Percentiles rank a stretch among this genome's conserved stretches.
Conservation (phyloP, 495 filamentous ascomycete genomes). For the Lasiosphaeris hirsuta region DNA sequence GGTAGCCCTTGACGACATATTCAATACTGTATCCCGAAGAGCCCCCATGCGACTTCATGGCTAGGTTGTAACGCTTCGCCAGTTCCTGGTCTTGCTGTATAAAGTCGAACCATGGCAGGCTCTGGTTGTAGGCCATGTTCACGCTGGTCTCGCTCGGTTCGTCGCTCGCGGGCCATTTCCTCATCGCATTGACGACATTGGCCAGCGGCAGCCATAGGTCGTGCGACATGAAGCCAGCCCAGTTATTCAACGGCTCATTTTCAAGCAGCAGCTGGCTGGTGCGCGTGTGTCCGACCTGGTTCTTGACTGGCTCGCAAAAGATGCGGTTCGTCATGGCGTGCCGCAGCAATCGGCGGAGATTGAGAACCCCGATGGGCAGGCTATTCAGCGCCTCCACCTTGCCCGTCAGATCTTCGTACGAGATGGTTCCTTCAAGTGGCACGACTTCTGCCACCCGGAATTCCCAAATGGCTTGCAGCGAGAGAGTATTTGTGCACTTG, state of each 20-base stretch:
- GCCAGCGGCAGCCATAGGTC: slow-evolving; percentile 34
- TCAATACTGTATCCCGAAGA: slow-evolving; percentile 20
- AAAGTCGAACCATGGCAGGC: slow-evolving; percentile 35
- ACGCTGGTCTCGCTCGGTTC: slow-evolving; percentile 40
- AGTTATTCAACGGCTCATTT: slow-evolving; percentile 31
- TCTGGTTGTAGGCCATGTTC: slow-evolving; percentile 33
- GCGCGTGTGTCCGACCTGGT: slow-evolving; percentile 35
- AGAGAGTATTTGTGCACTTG: slow-evolving; percentile 22
- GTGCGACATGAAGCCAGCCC: slow-evolving; percentile 37
- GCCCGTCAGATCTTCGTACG: slow-evolving; percentile 36
- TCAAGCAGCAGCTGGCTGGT: slow-evolving; percentile 33
- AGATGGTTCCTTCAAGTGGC: slow-evolving; percentile 33
- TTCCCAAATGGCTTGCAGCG: slow-evolving; percentile 25
- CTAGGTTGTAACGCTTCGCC: slow-evolving; percentile 21
- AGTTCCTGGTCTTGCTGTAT: slow-evolving; percentile 19
- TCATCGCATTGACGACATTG: slow-evolving; percentile 28
- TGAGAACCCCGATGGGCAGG: slow-evolving; percentile 23
- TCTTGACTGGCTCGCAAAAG: slow-evolving; percentile 44
- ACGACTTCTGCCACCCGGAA: slow-evolving; percentile 31
- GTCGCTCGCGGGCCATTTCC: slow-evolving; percentile 29
- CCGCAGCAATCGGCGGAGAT: slow-evolving; percentile 38
- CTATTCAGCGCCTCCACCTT: slow-evolving; percentile 18
- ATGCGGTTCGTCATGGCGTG: slow-evolving; percentile 50
- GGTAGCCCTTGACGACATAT: slow-evolving; percentile 22
- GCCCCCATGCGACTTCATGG: slow-evolving; percentile 25